These are phyloP conservation scores for Solanum piurae DNA, from an alignment of 257 asterid genomes.

Conservation along the genomic window DNA sequence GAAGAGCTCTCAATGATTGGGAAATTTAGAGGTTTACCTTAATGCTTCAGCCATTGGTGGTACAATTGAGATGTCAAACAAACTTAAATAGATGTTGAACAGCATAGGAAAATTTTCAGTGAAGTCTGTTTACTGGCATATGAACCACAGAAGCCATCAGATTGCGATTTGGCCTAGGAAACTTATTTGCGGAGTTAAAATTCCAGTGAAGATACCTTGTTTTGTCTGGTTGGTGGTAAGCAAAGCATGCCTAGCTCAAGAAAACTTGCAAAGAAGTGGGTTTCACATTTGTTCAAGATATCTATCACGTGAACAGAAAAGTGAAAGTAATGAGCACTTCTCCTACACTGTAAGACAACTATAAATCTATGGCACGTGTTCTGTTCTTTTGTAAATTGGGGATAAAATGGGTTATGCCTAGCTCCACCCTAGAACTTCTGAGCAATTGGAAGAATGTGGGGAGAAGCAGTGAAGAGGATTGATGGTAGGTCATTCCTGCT, in stretches of 20 bases:
- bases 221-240: not conserved
- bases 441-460: not conserved
- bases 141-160: not conserved
- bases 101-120: not conserved
- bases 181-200: not conserved
- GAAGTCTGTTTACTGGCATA: not conserved
- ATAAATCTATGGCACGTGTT: not conserved
- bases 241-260: not conserved
- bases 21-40: not conserved
- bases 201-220: not conserved
- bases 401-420: not conserved
- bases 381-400: not conserved
- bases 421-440: not conserved
- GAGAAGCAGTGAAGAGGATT: not conserved
- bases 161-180: not conserved
- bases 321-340: not conserved
- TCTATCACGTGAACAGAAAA: not conserved
- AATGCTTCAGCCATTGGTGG: not conserved
- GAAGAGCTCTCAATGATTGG: not conserved
- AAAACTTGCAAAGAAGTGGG: not conserved
- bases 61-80: not conserved
- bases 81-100: not conserved
- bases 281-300: not conserved
- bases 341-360: not conserved
- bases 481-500: not conserved